Evolutionary conservation across 305 asterid species (phyloP), one percentile per base, ranked within the genome.

Genomic region (Rubia balearica): DNA sequence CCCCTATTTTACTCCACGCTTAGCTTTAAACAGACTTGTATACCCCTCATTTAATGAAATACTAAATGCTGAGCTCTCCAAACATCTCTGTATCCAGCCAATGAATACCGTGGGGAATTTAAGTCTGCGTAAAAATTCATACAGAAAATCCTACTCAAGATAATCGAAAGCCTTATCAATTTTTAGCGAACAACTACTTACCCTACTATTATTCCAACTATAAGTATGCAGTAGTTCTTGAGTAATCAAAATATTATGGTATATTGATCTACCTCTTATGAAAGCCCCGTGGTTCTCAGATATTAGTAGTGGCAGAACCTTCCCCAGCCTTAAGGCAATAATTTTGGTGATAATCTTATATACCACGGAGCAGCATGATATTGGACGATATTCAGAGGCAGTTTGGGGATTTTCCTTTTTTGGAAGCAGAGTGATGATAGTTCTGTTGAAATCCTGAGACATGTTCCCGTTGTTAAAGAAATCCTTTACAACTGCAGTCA

Each of bases 11-110:
- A 33, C 36, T 4, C 76, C 76, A 1, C 69, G 71, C 7, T 17
- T 57, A 70, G 74, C 78, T 65, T 46, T 82, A 57, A 79, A 79
- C 53, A 76, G 85, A 81, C 70, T 70, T 57, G 75, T 72, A 51
- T 53, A 71, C 21, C 36, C 5, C 36, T 40, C 7, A 65, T 56
- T 56, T 66, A 7, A 45, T 66, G 76, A 74, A 4, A 71, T 73
- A 2, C 72, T 75, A 83, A 81, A 21, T 81, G 85, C 66, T 45
- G 17, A n/a, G 49, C 40, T 53, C 82, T 33, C 3, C 36, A 33
- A 2, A 33, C 36, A 33, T 33, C 36, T 33, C 36, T 33, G 70
- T 11, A 45, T 45, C 51, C 51, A 45, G 3, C 0, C 12, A 10
- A 45, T 45, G 14, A 45, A 45, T 11, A 9, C 4, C 0, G 3